Percentiles rank a stretch among this genome's conserved stretches.
These are phyloP conservation scores for Petunia secreta DNA, from an alignment of 257 asterid genomes.

Conservation along the genomic window DNA sequence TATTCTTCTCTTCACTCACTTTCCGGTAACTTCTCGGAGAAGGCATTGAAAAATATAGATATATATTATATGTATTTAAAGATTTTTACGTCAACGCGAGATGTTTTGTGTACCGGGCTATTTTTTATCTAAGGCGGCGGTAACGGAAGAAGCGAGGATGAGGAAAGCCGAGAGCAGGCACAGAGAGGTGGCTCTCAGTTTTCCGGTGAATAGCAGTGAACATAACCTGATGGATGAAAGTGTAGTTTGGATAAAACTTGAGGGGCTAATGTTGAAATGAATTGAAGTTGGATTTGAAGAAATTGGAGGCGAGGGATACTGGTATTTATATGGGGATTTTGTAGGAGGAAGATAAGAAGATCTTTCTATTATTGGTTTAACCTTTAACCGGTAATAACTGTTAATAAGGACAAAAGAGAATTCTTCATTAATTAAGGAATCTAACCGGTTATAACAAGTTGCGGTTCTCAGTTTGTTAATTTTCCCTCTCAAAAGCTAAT, in stretches of 20 bases:
- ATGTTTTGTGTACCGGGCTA: no score
- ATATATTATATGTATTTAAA: neutral
- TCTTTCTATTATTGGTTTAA: neutral
- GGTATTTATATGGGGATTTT: conserved; percentile 23
- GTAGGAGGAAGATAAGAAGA: neutral
- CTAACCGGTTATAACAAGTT: neutral
- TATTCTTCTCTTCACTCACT: conserved; percentile 55
- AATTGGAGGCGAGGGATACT: neutral
- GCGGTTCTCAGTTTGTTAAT: neutral
- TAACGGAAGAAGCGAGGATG: conserved; percentile 48
- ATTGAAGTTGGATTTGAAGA: neutral
- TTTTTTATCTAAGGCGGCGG: conserved; percentile 47
- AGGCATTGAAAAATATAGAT: conserved; percentile 47
- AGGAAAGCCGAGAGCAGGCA: conserved; percentile 49
- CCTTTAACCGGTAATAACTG: neutral
- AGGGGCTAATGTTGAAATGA: neutral
- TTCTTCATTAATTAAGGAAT: neutral
- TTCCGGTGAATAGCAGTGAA: conserved; percentile 45
- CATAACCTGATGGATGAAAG: conserved; percentile 39
- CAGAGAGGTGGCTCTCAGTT: conserved; percentile 46
- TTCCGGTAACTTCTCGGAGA: conserved; percentile 63
- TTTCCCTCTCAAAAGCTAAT: neutral
- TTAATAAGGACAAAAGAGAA: neutral
- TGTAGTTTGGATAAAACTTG: neutral
- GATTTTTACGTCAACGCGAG: no score